Base-by-base conservation (phyloP, 805 yeast species). In the Candida easanensis region DNA sequence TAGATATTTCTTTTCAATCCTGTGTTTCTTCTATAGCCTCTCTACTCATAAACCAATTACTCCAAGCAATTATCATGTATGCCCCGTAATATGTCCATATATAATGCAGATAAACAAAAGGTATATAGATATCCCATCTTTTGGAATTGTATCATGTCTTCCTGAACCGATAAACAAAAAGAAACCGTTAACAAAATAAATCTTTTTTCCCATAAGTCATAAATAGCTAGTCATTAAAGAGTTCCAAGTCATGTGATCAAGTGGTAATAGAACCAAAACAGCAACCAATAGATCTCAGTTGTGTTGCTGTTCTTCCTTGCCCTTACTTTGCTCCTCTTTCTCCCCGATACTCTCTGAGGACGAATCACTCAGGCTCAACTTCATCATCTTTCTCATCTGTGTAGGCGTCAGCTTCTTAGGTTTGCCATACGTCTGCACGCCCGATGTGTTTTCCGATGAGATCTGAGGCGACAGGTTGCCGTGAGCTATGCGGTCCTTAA, bases 401-500 rank as follows among this genome's bases (percentile, higher is more conserved):
- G 63, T 58, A 7, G 63, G 63, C 1, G 63, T 58, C 8, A 58
- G 27, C 23, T 48, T 56, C 36, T 43, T 50, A 18, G 52, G 52
- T 38, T 50, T 55, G 10, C 14, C 26, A 4, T 28, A 20, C 8
- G 38, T 30, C 14, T 36, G 33, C 26, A 26, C 23, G 16, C 17
- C 20, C 7, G 30, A 19, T 15, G 21, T n/a, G 26, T 27, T 16
- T n/a, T 15, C 30, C 13, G 33, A 6, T 32, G 44, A 13, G 7
- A 4, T 20, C 23, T 21, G 22, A 16, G 41, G 33, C 10, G 25
- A 8, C 11, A 14, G 15, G n/a, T 4, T 31, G 3, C 48, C 53
- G 22, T 51, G 55, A 0, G 74, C 74, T 15, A 71, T 71, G 32
- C 56, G 59, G n/a, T 53, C 52, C 14, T 63, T 70, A 6, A 60